These are phyloP conservation scores for Fusarium globosum DNA, from an alignment of 2,329 filamentous ascomycete species.

Conservation along the genomic window DNA sequence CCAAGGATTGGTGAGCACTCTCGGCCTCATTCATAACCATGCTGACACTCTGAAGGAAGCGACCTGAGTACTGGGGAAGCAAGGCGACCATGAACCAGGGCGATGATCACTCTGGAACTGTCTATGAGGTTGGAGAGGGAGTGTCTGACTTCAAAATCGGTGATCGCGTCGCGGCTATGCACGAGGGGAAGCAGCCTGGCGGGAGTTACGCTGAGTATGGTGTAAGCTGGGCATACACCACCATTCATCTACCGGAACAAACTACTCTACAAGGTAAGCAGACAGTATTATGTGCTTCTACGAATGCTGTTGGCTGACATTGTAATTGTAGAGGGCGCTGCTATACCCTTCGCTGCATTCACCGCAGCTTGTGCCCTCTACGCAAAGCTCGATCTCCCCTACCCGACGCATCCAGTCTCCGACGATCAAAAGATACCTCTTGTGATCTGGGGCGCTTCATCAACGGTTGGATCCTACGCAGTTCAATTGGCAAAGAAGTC, in stretches of 20 bases:
- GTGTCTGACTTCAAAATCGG: conserved; percentile 24
- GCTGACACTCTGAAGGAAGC: not conserved
- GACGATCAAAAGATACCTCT: not conserved
- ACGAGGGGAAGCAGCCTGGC: conserved; percentile 21
- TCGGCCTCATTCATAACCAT: fast-evolving
- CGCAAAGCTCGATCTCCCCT: conserved; percentile 1
- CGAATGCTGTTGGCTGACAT: not conserved
- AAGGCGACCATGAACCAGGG: conserved; percentile 19
- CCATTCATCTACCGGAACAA: conserved; percentile 11
- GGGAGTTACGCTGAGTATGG: conserved; percentile 33
- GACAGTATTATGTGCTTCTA: fast-evolving
- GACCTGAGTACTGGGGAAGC: conserved; percentile 25
- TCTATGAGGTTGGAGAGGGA: conserved; percentile 9
- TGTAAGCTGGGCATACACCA: conserved; percentile 19
- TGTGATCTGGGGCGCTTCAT: conserved; percentile 30
- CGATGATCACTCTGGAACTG: conserved; percentile 20
- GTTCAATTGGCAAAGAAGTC: conserved; percentile 19
- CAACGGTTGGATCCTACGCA: conserved; percentile 24
- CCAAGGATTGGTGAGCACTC: conserved; percentile 21
- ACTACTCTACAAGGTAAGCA: conserved; percentile 11
- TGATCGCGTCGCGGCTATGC: conserved; percentile 31
- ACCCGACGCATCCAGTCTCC: not conserved
- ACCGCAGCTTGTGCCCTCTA: conserved; percentile 26
- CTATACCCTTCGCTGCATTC: conserved; percentile 12
- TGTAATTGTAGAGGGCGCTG: conserved; percentile 1